These are phyloP conservation scores for Sordariomycetes sp. DNA, from an alignment of 2,329 filamentous ascomycete species.

Conservation along the genomic window DNA sequence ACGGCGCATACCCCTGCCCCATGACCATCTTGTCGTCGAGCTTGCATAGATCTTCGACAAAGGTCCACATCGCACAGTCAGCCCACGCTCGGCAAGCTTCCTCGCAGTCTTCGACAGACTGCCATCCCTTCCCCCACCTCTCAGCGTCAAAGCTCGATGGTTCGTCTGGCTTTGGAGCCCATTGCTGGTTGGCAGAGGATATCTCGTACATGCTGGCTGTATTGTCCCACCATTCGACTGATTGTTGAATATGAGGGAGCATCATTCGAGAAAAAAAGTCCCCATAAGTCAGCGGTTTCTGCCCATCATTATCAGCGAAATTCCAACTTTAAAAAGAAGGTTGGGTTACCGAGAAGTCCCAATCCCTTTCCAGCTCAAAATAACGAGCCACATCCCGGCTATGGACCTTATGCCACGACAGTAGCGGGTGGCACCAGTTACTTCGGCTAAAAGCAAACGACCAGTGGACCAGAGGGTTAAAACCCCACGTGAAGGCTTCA, in stretches of 20 bases:
- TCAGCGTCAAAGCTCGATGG: conserved; percentile 6
- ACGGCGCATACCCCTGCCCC: conserved; percentile 12
- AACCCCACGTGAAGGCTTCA: conserved; percentile 13
- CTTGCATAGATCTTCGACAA: conserved; percentile 14
- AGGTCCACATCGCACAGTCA: conserved; percentile 12
- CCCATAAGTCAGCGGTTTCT: conserved; percentile 12
- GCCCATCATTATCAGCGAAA: background rate
- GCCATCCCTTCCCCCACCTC: conserved; percentile 11
- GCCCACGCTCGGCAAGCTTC: conserved; percentile 11
- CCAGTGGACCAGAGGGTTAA: conserved; percentile 15
- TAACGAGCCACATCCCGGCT: conserved; percentile 13
- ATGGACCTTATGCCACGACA: conserved; percentile 15
- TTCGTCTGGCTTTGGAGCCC: conserved; percentile 6
- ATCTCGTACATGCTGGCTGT: conserved; percentile 10
- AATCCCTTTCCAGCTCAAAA: conserved; percentile 11
- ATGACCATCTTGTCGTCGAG: conserved; percentile 14
- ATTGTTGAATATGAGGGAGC: conserved; percentile 9
- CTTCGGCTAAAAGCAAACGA: conserved; percentile 10
- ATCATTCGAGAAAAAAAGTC: conserved; percentile 13
- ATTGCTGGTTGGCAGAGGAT: conserved; percentile 10
- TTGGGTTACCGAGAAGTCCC: conserved; percentile 11
- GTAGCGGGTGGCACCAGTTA: conserved; percentile 14
- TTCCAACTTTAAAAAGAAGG: background rate
- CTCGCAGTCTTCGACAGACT: conserved; percentile 11
- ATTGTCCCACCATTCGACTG: conserved; percentile 14